Evolutionary conservation across 225 moss, liverwort and hornwort genomes (phyloP), one percentile per base, ranked within the genome.

Genomic region (Lunularia cruciata): DNA sequence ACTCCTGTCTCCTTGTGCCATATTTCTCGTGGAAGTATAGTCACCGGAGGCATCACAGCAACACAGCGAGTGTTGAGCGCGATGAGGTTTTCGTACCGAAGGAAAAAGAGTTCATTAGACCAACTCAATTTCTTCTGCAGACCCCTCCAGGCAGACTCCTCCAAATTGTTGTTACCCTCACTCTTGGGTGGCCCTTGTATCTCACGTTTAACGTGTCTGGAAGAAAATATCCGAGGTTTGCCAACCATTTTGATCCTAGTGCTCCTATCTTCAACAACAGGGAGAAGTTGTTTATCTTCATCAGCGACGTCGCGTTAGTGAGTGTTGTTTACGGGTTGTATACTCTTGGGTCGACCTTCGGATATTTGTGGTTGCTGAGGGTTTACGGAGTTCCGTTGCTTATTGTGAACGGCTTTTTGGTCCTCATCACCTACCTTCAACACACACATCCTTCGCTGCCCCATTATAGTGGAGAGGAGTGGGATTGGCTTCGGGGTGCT

Each of bases 11-110:
- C 20, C 70, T 95, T 64, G 95, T 95, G 45, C 95, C 95, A 3
- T 95, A 95, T 68, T 95, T 95, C 64, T 95, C 95, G 11, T 95
- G 95, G 95, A 95, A 95, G 73, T 95, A 75, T 70, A 92, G 92
- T 19, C 95, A 95, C 74, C 88, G 95, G 42, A 78, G 95, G 69
- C 95, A 95, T 68, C 95, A 95, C 73, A 88, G 90, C 59, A 92
- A 92, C 80, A 95, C 92, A 0, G 95, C 90, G 0, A 95, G 88
- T 57, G 66, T 92, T 3, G 95, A 95, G 35, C 85, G 83, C 39
- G 95, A 95, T 53, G 95, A 95, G 58, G 95, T 95, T 0, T 95
- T 95, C 22, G 95, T 95, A 2, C 95, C 95, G 3, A 87, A 85
- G 68, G 64, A 69, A 40, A 90, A 82, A 65, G 76, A 82, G 51